These are phyloP conservation scores for Chalciporus chontae DNA, from an alignment of 768 basidiomycete species.

Conservation along the genomic window DNA sequence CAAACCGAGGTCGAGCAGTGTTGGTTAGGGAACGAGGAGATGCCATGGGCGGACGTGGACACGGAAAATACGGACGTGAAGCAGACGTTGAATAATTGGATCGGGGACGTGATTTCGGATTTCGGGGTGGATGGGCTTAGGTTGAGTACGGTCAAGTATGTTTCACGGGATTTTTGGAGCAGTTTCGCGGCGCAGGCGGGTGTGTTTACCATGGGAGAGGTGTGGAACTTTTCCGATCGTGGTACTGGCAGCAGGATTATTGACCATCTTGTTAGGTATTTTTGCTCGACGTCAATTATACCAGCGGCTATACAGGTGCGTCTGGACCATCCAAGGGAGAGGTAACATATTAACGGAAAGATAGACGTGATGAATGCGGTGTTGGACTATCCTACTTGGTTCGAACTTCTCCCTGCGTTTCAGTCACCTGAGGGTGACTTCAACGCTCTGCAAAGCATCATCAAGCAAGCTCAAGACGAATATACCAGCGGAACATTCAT, in stretches of 20 bases:
- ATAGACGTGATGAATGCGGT: conserved; percentile 42
- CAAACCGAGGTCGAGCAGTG: conserved; percentile 52
- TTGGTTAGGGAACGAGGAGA: conserved; percentile 53
- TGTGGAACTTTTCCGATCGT: conserved; percentile 29
- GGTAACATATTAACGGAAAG: background rate
- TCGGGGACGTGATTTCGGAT: conserved; percentile 41
- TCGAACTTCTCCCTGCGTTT: conserved; percentile 40
- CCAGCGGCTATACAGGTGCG: conserved; percentile 40
- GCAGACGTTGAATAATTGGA: conserved; percentile 44
- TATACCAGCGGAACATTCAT: conserved; percentile 40
- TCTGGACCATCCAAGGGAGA: background rate
- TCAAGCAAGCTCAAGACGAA: conserved; percentile 31
- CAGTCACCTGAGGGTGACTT: conserved; percentile 32
- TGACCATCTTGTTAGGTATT: conserved; percentile 33
- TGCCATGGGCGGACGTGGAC: conserved; percentile 57
- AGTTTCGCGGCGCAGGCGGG: conserved; percentile 45
- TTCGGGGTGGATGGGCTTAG: conserved; percentile 54
- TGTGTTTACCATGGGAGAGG: conserved; percentile 55
- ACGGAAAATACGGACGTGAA: conserved; percentile 49
- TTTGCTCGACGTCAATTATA: conserved; percentile 39
- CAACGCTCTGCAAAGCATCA: conserved; percentile 24
- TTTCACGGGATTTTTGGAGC: conserved; percentile 53
- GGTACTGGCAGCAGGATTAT: conserved; percentile 24
- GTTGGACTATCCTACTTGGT: conserved; percentile 50
- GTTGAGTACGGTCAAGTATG: conserved; percentile 58